Base-by-base conservation (phyloP, 805 yeast genomes). In the Candida insectalens region DNA sequence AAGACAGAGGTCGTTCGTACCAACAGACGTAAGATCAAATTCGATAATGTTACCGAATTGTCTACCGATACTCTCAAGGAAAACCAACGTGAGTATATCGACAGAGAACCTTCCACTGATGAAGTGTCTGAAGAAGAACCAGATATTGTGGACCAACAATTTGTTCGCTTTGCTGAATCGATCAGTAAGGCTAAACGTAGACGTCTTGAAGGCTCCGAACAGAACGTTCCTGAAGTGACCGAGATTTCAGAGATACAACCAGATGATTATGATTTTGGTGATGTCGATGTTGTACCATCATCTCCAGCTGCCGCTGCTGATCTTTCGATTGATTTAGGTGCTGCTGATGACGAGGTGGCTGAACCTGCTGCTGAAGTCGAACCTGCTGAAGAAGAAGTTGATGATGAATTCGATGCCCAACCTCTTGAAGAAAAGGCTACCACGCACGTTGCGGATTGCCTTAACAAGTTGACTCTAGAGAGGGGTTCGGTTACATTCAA, bases 371-470 rank as follows among this genome's bases (percentile, higher is more conserved):
- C 20, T 17, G 39, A 38, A 27, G 37, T 37, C 7, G 46, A 35
- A 20, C 43, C 32, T n/a, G 43, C 33, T 6, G 47, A 33, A 29
- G 46, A 40, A 41, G 42, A 25, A 33, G 36, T 14, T 30, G 39
- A 37, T 12, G 39, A 41, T n/a, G 51, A 49, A 15, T 43, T 39
- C 18, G 36, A 23, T 20, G 33, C 13, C 17, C 30, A 23, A 32
- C 44, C 42, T 40, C 28, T 49, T 36, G 19, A 62, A 42, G 55
- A 75, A 3, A 59, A 63, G 39, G 58, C 76, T 4, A 77, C 85
- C 0, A 51, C 60, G 3, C 67, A 71, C 41, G 63, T 80, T 6
- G 83, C 81, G 0, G 51, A 50, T 8, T 60, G 63, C 5, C 53
- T 77, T 16, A 58, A 69, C 33, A 46, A 37, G 3, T 19, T 31